phyloP scores from a whole-genome alignment of 805 yeast genomes.

The Komagataella mondaviorum region DNA sequence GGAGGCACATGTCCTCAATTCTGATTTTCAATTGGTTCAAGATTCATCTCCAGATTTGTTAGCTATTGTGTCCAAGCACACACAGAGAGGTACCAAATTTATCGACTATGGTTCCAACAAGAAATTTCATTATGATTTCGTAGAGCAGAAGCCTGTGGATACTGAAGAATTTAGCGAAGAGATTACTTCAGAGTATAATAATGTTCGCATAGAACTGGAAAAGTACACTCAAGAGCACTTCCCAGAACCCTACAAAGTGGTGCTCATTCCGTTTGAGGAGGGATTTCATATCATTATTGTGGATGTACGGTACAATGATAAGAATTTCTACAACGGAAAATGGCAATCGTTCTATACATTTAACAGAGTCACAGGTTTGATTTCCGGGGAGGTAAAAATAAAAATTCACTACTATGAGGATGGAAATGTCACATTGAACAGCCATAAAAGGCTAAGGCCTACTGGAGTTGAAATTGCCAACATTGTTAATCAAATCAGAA shows the following conservation, averaged over 20 bases:
- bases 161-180: constrained; percentile 22
- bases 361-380: constrained; percentile 14
- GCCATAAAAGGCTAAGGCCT: constrained; percentile 21
- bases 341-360: constrained; percentile 63
- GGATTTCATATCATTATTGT: constrained; percentile 29
- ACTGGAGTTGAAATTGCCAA: constrained; percentile 9
- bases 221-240: constrained; percentile 52
- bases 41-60: constrained; percentile 3
- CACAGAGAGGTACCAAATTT: constrained; percentile 35
- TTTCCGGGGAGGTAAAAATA: constrained; percentile 44
- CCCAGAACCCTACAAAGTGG: constrained; percentile 38
- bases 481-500: constrained; percentile 32
- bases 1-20: constrained; percentile 13
- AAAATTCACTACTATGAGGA: constrained; percentile 93
- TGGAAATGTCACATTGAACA: constrained; percentile 78
- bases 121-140: constrained; percentile 47
- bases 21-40: constrained; percentile 18
- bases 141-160: constrained; percentile 33
- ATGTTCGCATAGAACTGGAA: constrained; percentile 18
- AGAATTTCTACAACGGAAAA: constrained; percentile 80
- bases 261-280: constrained; percentile 24
- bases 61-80: constrained; percentile 31
- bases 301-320: constrained; percentile 60
- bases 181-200: constrained; percentile 7
- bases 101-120: constrained; percentile 36